Conservation (phyloP, 2,329 filamentous ascomycete species). For the Oidium heveae region DNA sequence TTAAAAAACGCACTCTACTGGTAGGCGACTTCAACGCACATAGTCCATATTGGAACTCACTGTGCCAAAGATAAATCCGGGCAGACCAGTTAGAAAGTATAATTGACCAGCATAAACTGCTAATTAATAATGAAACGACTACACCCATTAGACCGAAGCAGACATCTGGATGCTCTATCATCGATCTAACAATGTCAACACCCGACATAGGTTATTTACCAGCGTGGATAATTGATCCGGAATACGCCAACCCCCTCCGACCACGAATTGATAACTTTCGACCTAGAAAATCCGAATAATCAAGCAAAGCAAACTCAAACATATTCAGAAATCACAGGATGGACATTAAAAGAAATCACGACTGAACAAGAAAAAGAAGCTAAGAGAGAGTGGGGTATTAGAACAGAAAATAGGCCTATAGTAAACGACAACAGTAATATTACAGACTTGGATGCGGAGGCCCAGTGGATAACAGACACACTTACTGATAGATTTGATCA, state of each 20-base stretch:
- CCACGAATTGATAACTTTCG: not conserved
- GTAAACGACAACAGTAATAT: not conserved
- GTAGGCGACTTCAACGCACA: not conserved
- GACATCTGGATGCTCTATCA: not conserved
- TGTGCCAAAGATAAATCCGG: not conserved
- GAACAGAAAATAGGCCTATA: not conserved
- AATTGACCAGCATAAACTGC: not conserved
- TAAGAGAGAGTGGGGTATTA: not conserved
- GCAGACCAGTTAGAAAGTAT: not conserved
- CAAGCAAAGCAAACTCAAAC: not conserved
- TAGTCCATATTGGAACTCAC: not conserved
- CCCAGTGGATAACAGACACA: not conserved
- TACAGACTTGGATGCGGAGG: not conserved
- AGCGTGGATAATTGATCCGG: not conserved
- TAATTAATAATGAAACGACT: not conserved
- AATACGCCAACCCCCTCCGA: not conserved
- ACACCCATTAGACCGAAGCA: not conserved
- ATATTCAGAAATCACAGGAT: not conserved
- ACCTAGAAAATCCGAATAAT: not conserved
- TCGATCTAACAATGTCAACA: not conserved
- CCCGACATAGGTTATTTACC: not conserved
- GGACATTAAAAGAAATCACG: not conserved
- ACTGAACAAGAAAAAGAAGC: not conserved
- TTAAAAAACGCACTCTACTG: not conserved
- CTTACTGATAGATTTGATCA: not conserved